Conservation (phyloP, 176 grass and related monocot genomes). For the Thalia dealbata region DNA sequence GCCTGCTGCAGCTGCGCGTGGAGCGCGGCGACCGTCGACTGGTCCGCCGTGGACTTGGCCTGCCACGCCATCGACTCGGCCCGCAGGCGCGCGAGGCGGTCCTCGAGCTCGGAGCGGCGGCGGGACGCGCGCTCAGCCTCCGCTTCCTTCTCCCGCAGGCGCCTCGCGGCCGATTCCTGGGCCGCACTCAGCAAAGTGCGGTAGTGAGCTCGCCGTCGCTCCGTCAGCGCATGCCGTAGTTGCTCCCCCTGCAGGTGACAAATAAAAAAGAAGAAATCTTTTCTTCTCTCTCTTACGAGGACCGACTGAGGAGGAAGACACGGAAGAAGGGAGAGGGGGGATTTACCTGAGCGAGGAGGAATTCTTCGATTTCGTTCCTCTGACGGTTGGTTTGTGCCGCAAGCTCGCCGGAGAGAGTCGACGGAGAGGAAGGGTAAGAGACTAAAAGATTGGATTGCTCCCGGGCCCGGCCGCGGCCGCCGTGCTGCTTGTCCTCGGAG, state of each 20-base stretch:
- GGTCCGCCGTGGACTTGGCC: slow-evolving; percentile 54
- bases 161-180: slow-evolving; percentile 31
- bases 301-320: not conserved
- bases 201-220: slow-evolving; percentile 48
- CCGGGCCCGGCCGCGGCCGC: not conserved
- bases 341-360: slow-evolving; percentile 69
- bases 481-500: slow-evolving; percentile 28
- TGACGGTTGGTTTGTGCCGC: slow-evolving; percentile 38
- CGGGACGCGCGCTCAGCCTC: slow-evolving; percentile 38
- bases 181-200: slow-evolving; percentile 32
- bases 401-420: slow-evolving; percentile 37
- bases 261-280: not conserved
- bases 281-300: not conserved
- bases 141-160: slow-evolving; percentile 49
- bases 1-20: slow-evolving; percentile 80
- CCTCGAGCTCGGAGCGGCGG: slow-evolving; percentile 49
- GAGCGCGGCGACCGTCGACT: slow-evolving; percentile 45
- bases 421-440: not conserved
- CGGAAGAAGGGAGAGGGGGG: not conserved
- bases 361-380: slow-evolving; percentile 43
- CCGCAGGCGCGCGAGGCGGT: slow-evolving; percentile 42
- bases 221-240: slow-evolving; percentile 42
- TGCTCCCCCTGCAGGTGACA: slow-evolving; percentile 54
- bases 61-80: slow-evolving; percentile 70
- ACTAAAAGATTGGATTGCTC: slow-evolving; percentile 18